Conservation (phyloP, 2,329 filamentous ascomycete species). For the Helicocarpus griseus region DNA sequence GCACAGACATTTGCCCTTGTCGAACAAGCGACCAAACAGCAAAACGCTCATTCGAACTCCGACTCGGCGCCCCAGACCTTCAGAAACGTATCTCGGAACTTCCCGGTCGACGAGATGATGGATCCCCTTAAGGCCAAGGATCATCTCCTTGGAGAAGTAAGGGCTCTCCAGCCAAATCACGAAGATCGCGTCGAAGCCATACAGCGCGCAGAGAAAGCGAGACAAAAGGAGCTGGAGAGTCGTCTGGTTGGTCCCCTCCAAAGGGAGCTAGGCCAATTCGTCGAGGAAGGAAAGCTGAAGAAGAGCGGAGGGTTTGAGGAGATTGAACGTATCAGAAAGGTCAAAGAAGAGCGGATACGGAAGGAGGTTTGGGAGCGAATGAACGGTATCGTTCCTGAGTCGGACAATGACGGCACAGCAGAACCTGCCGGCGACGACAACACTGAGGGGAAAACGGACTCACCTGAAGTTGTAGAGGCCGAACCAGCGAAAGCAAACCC, state of each 20-base stretch:
- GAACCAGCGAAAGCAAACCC: background rate
- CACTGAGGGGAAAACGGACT: background rate
- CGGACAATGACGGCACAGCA: conserved; percentile 28
- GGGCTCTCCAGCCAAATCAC: conserved; percentile 88
- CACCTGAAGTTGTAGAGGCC: background rate
- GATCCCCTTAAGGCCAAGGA: conserved; percentile 82
- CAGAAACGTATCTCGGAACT: conserved; percentile 43
- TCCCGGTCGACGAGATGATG: conserved; percentile 41
- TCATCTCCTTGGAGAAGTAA: conserved; percentile 81
- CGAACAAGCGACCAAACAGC: conserved; percentile 96
- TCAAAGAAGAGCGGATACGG: conserved; percentile 77
- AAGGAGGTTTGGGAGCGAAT: conserved; percentile 58
- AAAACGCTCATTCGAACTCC: conserved; percentile 57
- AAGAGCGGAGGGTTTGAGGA: conserved; percentile 95
- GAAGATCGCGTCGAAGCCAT: conserved; percentile 90
- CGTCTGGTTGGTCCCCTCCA: conserved; percentile 67
- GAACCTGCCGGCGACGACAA: background rate
- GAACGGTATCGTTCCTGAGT: conserved; percentile 42
- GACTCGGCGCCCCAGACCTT: conserved; percentile 28
- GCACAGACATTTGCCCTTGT: conserved; percentile 88
- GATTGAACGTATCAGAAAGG: conserved; percentile 70
- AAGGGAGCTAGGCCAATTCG: conserved; percentile 75
- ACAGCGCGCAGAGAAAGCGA: conserved; percentile 85
- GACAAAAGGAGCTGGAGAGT: conserved; percentile 77
- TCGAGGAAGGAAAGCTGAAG: conserved; percentile 83